phyloP scores from a whole-genome alignment of 768 basidiomycete genomes.

The Trametes sanguinea region DNA sequence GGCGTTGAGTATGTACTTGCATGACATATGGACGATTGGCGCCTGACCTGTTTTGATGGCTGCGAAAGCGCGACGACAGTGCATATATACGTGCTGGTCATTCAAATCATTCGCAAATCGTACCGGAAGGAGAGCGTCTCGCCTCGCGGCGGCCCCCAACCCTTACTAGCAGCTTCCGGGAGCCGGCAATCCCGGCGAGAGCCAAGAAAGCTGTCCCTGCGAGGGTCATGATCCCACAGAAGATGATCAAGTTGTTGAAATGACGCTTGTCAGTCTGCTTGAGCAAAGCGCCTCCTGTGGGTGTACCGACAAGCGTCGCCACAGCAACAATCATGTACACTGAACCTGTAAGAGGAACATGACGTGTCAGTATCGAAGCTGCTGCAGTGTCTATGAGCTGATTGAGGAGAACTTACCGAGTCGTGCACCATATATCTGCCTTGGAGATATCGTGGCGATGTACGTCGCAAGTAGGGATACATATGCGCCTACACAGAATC shows the following conservation, averaged over 20 bases:
- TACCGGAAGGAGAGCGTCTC: too few relatives aligned
- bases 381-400: neutral
- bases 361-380: neutral
- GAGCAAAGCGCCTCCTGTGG: constrained; percentile 37
- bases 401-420: constrained; percentile 28
- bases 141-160: neutral
- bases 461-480: constrained; percentile 36
- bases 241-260: constrained; percentile 34
- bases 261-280: constrained; percentile 26
- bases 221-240: constrained; percentile 32
- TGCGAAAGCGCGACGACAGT: too few relatives aligned
- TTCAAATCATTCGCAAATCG: too few relatives aligned
- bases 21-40: too few relatives aligned
- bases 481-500: constrained; percentile 27
- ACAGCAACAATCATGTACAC: constrained; percentile 34
- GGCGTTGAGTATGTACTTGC: too few relatives aligned
- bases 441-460: constrained; percentile 34
- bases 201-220: constrained; percentile 20
- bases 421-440: constrained; percentile 34
- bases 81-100: too few relatives aligned
- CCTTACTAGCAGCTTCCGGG: neutral
- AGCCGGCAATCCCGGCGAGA: constrained; percentile 5
- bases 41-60: too few relatives aligned
- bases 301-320: constrained; percentile 35
- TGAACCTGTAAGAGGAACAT: constrained; percentile 25